Evolutionary conservation across 2,329 filamentous ascomycete species (phyloP), one percentile per base, ranked within the genome.

Genomic region (Epichloe sibirici): DNA sequence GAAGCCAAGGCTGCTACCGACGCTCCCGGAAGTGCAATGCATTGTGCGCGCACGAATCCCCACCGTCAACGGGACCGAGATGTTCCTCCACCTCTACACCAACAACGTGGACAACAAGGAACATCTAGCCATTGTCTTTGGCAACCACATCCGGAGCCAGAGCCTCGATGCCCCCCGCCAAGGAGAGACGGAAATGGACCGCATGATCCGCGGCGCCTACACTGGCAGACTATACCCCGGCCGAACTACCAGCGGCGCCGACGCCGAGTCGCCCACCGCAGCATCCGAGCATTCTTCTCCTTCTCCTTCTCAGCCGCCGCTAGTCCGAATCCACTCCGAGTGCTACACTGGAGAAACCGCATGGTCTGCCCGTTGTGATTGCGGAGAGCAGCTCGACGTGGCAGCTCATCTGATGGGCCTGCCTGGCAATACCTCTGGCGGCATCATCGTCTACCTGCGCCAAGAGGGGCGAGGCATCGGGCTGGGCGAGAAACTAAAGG

Each of bases 331-430:
- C 64, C 93, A 98, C 68, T 95, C 88, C 3, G 93, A 98, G 69
- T 98, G 93, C 71, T 98, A 98, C 69, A 98, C 93, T 0, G 93
- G 93, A 54, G 93, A 98, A 74, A 98, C 93, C 1, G 93, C 94
- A 1, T 97, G 93, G 93, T 96, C 90, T 7, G 91, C 93, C 38
- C 83, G 93, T 31, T 98, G 93, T 71, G 93, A 98, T 71, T 98
- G 93, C 67, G 93, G 93, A 53, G 93, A 98, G 71, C 93, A 98
- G 67, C 78, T 98, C 2, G 93, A 98, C 67, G 93, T 98, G 72
- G 93, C 93, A 1, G 93, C 91, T 1, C 80, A 93, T 28, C 73
- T 98, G 2, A 98, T 98, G 93, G 85, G 86, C 15, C 73, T 90
- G 31, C 83, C 82, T 9, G 66, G 71, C 56, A 74, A 75, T 60